Conservation (phyloP, 768 basidiomycete genomes). For the Lactarius sp. region DNA sequence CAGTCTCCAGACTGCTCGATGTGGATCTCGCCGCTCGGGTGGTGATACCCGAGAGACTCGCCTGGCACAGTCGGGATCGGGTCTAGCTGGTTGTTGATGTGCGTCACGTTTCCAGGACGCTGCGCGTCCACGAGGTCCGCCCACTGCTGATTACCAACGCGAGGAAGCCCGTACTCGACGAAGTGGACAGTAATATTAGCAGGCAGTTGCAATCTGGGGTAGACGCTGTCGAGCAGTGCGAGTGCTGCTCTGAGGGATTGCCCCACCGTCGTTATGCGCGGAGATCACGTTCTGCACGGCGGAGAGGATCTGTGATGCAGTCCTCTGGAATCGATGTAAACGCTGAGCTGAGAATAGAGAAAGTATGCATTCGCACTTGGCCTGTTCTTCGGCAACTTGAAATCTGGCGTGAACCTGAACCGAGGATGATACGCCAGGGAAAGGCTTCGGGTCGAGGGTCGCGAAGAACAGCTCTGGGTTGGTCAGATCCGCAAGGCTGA, state of each 20-base stretch:
- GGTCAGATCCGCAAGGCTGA: too few relatives aligned
- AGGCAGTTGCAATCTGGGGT: constrained; percentile 28
- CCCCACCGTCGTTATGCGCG: constrained; percentile 34
- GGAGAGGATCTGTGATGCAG: constrained; percentile 37
- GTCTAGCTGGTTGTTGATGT: constrained; percentile 36
- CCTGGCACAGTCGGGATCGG: constrained; percentile 54
- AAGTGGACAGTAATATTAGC: constrained; percentile 34
- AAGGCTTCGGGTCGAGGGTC: too few relatives aligned
- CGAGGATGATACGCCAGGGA: too few relatives aligned
- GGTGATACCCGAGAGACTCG: constrained; percentile 24
- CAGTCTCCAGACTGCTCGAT: constrained; percentile 39
- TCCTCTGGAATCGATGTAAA: constrained; percentile 23
- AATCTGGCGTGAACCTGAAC: too few relatives aligned
- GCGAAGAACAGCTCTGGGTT: too few relatives aligned
- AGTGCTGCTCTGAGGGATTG: constrained; percentile 34
- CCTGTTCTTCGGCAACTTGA: too few relatives aligned
- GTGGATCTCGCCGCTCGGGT: constrained; percentile 51
- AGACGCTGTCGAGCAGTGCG: constrained; percentile 30
- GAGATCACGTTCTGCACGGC: constrained; percentile 40
- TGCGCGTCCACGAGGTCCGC: constrained; percentile 24
- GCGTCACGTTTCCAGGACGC: constrained; percentile 28
- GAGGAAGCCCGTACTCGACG: constrained; percentile 42
- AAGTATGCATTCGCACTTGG: too few relatives aligned
- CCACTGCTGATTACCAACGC: constrained; percentile 41
- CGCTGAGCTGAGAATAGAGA: too few relatives aligned